Conservation (phyloP, 2,329 filamentous ascomycete genomes). For the Xylariomycetidae sp. region DNA sequence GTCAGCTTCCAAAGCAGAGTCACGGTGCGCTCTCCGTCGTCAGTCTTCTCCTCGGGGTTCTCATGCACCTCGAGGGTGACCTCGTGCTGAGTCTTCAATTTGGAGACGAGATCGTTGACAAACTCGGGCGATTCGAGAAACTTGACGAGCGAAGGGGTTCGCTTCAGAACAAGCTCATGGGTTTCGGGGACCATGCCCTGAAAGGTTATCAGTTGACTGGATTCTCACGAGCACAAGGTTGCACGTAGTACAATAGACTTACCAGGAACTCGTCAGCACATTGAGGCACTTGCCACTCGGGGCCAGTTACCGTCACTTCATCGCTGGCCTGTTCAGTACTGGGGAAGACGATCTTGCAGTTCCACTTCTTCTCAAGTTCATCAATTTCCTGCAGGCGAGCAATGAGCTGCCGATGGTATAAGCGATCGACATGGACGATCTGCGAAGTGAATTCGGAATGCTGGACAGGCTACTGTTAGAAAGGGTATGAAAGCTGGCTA, state of each 20-base stretch:
- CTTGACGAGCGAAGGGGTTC: conserved; percentile 67
- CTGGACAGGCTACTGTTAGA: conserved; percentile 31
- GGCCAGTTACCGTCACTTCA: conserved; percentile 89
- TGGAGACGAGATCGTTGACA: conserved; percentile 69
- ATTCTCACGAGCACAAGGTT: background rate
- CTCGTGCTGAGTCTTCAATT: conserved; percentile 86
- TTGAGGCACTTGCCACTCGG: conserved; percentile 96
- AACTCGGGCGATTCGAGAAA: conserved; percentile 82
- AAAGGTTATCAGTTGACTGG: conserved; percentile 22
- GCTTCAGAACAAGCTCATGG: conserved; percentile 82
- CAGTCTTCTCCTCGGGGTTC: conserved; percentile 51
- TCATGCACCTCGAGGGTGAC: conserved; percentile 75
- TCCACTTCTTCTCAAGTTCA: conserved; percentile 96
- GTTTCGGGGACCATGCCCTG: conserved; percentile 95
- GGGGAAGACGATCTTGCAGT: conserved; percentile 98
- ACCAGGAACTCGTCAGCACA: conserved; percentile 92
- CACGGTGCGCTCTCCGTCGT: conserved; percentile 51
- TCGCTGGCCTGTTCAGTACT: conserved; percentile 97
- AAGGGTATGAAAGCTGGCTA: no score
- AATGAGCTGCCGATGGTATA: conserved; percentile 93
- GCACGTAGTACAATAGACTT: conserved; percentile 31
- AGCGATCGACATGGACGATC: conserved; percentile 84
- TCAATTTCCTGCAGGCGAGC: conserved; percentile 84
- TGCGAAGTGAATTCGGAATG: conserved; percentile 97
- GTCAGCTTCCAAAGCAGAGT: conserved; percentile 78